These are phyloP conservation scores for Eruca vesicaria DNA, from an alignment of 441 rosid genomes.

Conservation along the genomic window DNA sequence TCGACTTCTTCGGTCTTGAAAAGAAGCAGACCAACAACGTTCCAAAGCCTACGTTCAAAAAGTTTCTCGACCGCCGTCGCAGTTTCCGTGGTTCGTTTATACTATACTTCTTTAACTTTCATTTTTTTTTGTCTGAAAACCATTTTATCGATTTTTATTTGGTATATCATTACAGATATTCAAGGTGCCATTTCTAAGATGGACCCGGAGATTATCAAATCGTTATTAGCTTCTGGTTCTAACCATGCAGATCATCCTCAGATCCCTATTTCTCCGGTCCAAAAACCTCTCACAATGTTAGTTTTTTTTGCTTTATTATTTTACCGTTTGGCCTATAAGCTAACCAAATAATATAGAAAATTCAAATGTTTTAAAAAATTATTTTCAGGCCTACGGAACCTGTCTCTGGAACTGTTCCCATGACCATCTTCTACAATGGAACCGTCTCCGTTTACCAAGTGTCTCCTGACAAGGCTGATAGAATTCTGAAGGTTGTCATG, in stretches of 20 bases:
- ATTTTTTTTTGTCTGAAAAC: background rate
- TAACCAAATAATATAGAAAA: background rate
- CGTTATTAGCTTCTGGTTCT: constrained; percentile 55
- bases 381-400: constrained; percentile 30
- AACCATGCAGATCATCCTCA: constrained; percentile 19
- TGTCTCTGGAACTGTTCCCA: constrained; percentile 45
- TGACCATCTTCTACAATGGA: constrained; percentile 90
- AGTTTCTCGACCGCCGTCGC: constrained; percentile 52
- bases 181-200: constrained; percentile 86
- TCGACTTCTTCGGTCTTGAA: constrained; percentile 71
- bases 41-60: constrained; percentile 45
- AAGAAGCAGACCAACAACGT: constrained; percentile 38
- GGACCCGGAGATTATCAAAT: constrained; percentile 67
- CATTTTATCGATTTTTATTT: background rate
- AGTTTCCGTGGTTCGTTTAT: constrained; percentile 63
- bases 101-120: background rate
- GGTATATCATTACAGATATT: constrained; percentile 39
- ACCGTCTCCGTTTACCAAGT: constrained; percentile 66
- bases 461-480: constrained; percentile 59
- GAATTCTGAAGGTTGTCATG: constrained; percentile 61
- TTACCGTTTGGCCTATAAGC: background rate
- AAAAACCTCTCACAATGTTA: constrained; percentile 41
- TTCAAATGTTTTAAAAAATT: background rate
- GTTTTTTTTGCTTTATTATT: background rate
- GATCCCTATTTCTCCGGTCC: constrained; percentile 39